Evolutionary conservation across 192 early-diverging fungal genomes (phyloP).

Genomic region (Gonapodya prolifera): DNA sequence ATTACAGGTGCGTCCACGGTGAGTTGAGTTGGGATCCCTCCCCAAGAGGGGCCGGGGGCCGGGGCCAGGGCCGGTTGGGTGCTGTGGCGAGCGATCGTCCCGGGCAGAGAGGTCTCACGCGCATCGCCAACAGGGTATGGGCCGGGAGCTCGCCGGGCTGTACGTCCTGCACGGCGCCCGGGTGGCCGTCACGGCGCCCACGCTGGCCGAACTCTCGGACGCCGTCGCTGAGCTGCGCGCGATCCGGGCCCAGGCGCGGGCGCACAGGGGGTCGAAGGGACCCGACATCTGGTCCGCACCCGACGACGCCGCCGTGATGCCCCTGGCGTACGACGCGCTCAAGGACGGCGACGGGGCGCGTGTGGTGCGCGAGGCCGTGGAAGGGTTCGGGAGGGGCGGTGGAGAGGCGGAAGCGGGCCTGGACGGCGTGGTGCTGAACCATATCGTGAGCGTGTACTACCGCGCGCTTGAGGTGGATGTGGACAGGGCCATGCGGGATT

Average conservation of each 20-base stretch:
- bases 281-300: not conserved
- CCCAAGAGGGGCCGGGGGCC: too few species aligned
- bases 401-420: not conserved
- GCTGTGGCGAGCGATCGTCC: too few species aligned
- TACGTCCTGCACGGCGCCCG: not conserved
- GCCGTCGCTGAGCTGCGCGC: not conserved
- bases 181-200: not conserved
- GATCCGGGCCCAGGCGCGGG: not conserved
- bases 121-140: constrained; percentile 1
- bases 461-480: not conserved
- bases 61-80: too few species aligned
- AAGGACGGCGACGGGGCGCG: not conserved
- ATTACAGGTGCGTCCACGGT: not conserved
- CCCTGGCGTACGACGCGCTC: not conserved
- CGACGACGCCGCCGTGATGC: not conserved
- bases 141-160: not conserved
- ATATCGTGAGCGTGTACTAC: not conserved
- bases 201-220: not conserved
- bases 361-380: not conserved
- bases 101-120: not conserved
- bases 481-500: not conserved
- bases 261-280: not conserved
- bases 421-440: not conserved
- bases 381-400: not conserved
- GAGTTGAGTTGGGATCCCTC: too few species aligned